Conservation (phyloP, 1,139 yeast species). For the Suhomyces coccinellae region DNA sequence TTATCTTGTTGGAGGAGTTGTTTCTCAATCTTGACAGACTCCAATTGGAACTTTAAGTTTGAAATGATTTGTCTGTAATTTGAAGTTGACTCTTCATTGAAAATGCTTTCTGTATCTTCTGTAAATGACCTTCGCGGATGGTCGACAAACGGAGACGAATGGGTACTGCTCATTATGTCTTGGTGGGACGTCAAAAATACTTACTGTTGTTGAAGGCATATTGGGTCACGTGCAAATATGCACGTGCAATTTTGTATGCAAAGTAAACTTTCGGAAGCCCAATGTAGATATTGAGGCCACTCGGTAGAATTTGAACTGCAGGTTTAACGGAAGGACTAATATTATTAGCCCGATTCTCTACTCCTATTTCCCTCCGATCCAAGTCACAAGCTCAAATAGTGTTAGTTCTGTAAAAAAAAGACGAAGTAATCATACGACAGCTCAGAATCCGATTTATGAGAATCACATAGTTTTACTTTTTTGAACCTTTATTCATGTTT, state of each 20-base stretch:
- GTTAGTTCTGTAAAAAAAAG: no score
- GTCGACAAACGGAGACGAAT: conserved; percentile 50
- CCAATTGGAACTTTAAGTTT: conserved; percentile 30
- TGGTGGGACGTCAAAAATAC: background rate
- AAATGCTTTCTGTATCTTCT: conserved; percentile 2
- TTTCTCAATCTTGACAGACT: conserved; percentile 35
- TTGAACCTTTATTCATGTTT: no score
- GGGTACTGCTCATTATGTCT: conserved; percentile 15
- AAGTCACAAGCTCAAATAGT: no score
- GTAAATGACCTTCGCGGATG: conserved; percentile 26
- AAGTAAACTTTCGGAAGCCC: no score
- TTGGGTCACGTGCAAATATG: background rate
- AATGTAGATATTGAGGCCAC: no score
- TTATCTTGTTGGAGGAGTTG: conserved; percentile 36
- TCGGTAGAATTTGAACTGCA: no score
- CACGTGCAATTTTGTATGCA: background rate
- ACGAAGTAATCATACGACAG: no score
- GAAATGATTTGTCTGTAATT: conserved; percentile 20
- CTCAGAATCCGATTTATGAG: no score
- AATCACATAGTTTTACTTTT: no score
- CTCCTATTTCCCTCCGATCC: no score
- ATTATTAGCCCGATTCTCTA: no score
- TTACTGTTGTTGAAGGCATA: background rate
- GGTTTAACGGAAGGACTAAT: no score
- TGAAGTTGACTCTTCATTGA: conserved; percentile 12